A percentile compares a stretch with the other conserved stretches of the same genome.
These are phyloP conservation scores for Phytophthora nicotianae DNA, from an alignment of 352 stramenopile genomes.

Conservation along the genomic window DNA sequence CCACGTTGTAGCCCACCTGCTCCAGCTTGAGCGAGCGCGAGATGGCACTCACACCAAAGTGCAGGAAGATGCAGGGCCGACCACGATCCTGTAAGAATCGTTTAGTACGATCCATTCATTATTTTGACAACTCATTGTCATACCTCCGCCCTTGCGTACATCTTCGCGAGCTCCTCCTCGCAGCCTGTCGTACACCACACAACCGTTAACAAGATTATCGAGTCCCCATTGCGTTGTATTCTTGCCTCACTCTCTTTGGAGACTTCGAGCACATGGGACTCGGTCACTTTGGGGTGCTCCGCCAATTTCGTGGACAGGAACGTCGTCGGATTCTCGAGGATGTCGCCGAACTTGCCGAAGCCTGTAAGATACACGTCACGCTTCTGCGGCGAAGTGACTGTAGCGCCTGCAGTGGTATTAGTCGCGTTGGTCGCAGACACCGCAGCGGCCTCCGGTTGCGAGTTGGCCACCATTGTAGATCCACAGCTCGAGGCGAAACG, in stretches of 20 bases:
- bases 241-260: conserved; percentile 52
- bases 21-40: conserved; percentile 62
- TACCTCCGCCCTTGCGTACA: conserved; percentile 41
- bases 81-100: conserved; percentile 44
- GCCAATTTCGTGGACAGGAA: conserved; percentile 58
- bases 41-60: conserved; percentile 69
- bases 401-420: conserved; percentile 3
- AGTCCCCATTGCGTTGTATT: neutral
- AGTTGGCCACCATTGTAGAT: conserved; percentile 29
- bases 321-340: conserved; percentile 83
- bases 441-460: conserved; percentile 14
- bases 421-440: neutral
- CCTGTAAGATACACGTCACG: conserved; percentile 81
- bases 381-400: conserved; percentile 12
- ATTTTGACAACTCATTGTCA: neutral
- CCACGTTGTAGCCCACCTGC: conserved; percentile 78
- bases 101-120: too few relatives aligned
- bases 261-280: conserved; percentile 74
- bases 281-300: conserved; percentile 65
- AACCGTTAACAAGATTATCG: neutral
- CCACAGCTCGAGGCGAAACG: neutral
- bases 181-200: conserved; percentile 27
- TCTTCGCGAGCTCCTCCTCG: conserved; percentile 29
- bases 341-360: conserved; percentile 86
- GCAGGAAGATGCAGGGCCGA: conserved; percentile 67